These are phyloP conservation scores for Tillandsia fasciculata DNA, from an alignment of 176 grass and related monocot genomes.

Conservation along the genomic window DNA sequence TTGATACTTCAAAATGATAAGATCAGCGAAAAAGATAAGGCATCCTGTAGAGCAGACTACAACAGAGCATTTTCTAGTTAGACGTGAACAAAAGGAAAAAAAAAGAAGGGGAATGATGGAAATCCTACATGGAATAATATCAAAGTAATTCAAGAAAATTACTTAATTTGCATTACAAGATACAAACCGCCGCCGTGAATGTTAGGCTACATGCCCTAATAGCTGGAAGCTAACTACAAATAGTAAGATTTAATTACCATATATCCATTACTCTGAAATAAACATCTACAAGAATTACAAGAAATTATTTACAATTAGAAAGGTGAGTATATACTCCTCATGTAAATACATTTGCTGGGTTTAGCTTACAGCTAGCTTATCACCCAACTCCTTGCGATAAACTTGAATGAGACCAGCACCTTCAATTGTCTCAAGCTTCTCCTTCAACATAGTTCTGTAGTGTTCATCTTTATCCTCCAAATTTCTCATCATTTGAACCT, in stretches of 20 bases:
- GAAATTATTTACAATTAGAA: neutral
- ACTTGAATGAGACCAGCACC: constrained; percentile 73
- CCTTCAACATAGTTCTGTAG: constrained; percentile 61
- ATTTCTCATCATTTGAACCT: constrained; percentile 77
- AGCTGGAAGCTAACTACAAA: neutral
- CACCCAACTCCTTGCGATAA: constrained; percentile 68
- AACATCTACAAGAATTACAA: neutral
- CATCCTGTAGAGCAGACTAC: no score
- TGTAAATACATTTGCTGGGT: neutral
- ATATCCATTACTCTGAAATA: neutral
- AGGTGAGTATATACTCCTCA: neutral
- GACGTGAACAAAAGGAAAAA: neutral
- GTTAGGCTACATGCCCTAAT: neutral
- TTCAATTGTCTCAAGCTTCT: constrained; percentile 70
- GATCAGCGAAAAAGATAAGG: no score
- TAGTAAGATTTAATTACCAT: neutral
- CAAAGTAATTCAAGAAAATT: neutral
- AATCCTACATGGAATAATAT: neutral
- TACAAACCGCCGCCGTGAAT: neutral
- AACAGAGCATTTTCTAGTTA: neutral
- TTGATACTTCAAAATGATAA: no score
- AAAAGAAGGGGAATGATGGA: neutral
- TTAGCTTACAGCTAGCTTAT: constrained; percentile 32
- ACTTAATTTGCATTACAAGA: no score
- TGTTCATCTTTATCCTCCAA: constrained; percentile 74